Base-by-base conservation (phyloP, 2,329 filamentous ascomycete species). In the Chaetomiaceae sp. region DNA sequence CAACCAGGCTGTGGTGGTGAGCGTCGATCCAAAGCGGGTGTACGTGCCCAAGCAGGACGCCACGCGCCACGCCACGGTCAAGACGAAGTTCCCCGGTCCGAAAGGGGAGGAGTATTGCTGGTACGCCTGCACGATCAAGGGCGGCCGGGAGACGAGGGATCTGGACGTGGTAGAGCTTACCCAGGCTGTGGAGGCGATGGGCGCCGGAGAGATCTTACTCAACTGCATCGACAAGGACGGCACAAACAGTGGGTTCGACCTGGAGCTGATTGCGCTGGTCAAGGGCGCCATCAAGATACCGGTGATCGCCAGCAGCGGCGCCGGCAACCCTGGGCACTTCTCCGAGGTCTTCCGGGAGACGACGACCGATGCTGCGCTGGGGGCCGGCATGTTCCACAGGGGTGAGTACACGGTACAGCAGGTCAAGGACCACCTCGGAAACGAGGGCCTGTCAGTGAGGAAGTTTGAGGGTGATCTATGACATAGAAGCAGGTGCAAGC, bases 151-250 rank as follows among this genome's bases (percentile, higher is more conserved):
- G 70, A 90, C 86, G n/a, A 80, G 90, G 50, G 89, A 97, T 64
- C 75, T 97, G 56, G 91, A 97, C 63, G 93, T 96, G 14, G 79
- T 90, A 12, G 86, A 97, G 69, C 78, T 98, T 9, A 81, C 84
- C 9, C 81, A 79, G 56, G 93, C 93, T 11, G 91, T 97, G 29
- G 89, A 98, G 70, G 89, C 88, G 47, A 94, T 98, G 88, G 93
- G 93, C 43, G 79, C 86, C 2, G 93, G 93, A 47, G 93, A 98
- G 73, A 86, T 98, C 48, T 71, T 98, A 42, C 79, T 98, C 47
- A 98, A 98, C 69, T 96, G 90, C 72, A 98, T 98, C 60, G 93
- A 98, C 72, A 88, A 86, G 63, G 93, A 98, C 65, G 93, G 93
- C 44, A 93, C 87, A 47, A 96, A 95, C 69, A 86, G 80, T 57